phyloP scores from a whole-genome alignment of 805 yeast genomes.

The Nakazawaea ernobii region DNA sequence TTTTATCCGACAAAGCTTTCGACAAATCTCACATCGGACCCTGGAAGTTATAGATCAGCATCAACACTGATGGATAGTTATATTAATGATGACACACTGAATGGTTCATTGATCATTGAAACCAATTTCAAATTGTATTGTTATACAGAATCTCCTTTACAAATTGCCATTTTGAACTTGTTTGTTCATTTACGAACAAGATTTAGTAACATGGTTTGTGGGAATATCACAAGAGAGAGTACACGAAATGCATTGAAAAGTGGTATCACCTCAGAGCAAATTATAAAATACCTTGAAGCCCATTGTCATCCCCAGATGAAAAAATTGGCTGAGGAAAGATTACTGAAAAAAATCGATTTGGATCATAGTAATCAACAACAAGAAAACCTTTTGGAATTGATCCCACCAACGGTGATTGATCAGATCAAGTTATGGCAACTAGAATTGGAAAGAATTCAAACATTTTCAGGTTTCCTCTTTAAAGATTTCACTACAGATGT shows the following conservation, averaged over 20 bases:
- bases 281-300: constrained; percentile 78
- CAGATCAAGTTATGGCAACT: constrained; percentile 95
- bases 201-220: constrained; percentile 88
- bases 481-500: constrained; percentile 74
- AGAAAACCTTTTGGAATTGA: constrained; percentile 45
- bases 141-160: constrained; percentile 89
- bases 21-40: constrained; percentile 82
- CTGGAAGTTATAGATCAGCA: constrained; percentile 64
- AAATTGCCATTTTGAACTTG: constrained; percentile 84
- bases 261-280: constrained; percentile 95
- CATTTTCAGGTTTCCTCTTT: constrained; percentile 82
- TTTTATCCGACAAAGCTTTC: constrained; percentile 92
- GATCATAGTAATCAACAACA: constrained; percentile 38
- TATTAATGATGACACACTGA: constrained; percentile 30
- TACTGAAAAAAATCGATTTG: constrained; percentile 63
- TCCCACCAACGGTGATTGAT: constrained; percentile 96
- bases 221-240: constrained; percentile 89
- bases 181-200: constrained; percentile 83
- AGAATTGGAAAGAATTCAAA: constrained; percentile 86
- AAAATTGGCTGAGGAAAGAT: constrained; percentile 60
- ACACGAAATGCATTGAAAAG: constrained; percentile 75
- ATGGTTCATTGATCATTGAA: constrained; percentile 81
- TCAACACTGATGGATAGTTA: constrained; percentile 72
- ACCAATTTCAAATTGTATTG: constrained; percentile 93
- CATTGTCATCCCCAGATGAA: constrained; percentile 95